These are phyloP conservation scores for Pseudovirgaria hyperparasitica DNA, from an alignment of 2,329 filamentous ascomycete species.

Conservation along the genomic window DNA sequence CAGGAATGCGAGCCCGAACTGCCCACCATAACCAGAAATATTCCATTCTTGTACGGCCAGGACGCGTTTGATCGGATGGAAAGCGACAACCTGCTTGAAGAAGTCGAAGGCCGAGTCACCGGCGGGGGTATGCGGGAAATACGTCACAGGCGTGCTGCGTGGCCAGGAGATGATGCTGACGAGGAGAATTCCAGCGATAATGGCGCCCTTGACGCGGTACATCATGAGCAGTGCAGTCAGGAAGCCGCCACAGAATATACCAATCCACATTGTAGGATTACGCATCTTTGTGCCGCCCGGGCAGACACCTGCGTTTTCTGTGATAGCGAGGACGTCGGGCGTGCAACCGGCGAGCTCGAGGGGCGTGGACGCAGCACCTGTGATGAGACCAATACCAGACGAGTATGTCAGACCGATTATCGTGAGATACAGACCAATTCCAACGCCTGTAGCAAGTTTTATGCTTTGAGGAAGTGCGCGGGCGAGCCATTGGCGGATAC, in stretches of 20 bases:
- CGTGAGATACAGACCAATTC: slow-evolving; percentile 73
- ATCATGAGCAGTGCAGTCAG: slow-evolving; percentile 70
- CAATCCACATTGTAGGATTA: slow-evolving; percentile 73
- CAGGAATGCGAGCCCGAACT: slow-evolving; percentile 73
- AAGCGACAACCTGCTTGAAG: slow-evolving; percentile 77
- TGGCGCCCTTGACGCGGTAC: slow-evolving; percentile 76
- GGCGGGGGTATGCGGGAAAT: slow-evolving; percentile 60
- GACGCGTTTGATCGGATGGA: slow-evolving; percentile 61
- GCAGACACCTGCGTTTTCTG: slow-evolving; percentile 43
- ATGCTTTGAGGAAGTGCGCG: slow-evolving; percentile 72
- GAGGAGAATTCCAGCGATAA: slow-evolving; percentile 70
- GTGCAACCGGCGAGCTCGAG: slow-evolving; percentile 65
- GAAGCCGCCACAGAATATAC: slow-evolving; percentile 75
- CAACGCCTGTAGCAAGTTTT: slow-evolving; percentile 75
- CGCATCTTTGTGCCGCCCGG: slow-evolving; percentile 61
- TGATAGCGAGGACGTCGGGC: slow-evolving; percentile 29
- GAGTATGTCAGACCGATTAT: slow-evolving; percentile 66
- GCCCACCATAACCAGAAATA: slow-evolving; percentile 52
- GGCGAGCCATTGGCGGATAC: slow-evolving; percentile 64
- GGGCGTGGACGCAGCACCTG: slow-evolving; percentile 55
- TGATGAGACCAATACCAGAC: slow-evolving; percentile 69
- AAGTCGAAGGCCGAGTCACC: slow-evolving; percentile 68
- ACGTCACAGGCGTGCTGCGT: slow-evolving; percentile 60
- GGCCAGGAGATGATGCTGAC: slow-evolving; percentile 88
- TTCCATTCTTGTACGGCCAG: slow-evolving; percentile 65